Evolutionary conservation across 2,329 filamentous ascomycete species (phyloP).

Genomic region (Colletotrichum noveboracense): DNA sequence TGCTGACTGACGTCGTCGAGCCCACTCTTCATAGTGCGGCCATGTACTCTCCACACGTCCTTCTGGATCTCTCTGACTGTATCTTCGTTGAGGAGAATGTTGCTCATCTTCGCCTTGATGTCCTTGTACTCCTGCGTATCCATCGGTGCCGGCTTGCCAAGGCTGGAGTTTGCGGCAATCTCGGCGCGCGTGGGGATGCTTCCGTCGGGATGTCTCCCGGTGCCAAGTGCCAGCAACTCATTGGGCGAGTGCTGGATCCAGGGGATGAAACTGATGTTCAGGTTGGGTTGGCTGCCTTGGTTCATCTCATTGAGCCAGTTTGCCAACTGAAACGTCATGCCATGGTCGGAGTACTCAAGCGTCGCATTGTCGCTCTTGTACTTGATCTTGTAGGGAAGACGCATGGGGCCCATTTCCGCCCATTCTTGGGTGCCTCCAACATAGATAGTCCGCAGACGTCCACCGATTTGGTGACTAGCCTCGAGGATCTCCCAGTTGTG

Average conservation of each 20-base stretch:
- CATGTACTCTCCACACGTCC: slow-evolving; percentile 49
- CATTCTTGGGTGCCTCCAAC: slow-evolving; percentile 59
- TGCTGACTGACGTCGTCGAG: slow-evolving; percentile 62
- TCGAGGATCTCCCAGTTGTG: slow-evolving; percentile 64
- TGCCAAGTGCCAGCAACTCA: slow-evolving; percentile 52
- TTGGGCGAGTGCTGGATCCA: slow-evolving; percentile 63
- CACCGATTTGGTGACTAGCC: slow-evolving; percentile 60
- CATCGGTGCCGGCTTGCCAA: slow-evolving; percentile 33
- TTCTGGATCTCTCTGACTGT: slow-evolving; percentile 34
- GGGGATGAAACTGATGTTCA: slow-evolving; percentile 64
- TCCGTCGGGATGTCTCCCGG: slow-evolving; percentile 54
- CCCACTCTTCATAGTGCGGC: slow-evolving; percentile 46
- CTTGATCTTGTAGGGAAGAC: slow-evolving; percentile 38
- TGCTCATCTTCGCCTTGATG: slow-evolving; percentile 30
- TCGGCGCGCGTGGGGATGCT: slow-evolving; percentile 56
- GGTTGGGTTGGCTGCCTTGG: slow-evolving; percentile 44
- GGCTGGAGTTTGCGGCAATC: slow-evolving; percentile 47
- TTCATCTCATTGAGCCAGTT: slow-evolving; percentile 62
- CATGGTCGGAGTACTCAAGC: slow-evolving; percentile 61
- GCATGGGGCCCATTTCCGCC: slow-evolving; percentile 66
- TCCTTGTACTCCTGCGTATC: slow-evolving; percentile 30
- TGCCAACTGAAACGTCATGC: slow-evolving; percentile 65
- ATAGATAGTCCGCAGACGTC: slow-evolving; percentile 64
- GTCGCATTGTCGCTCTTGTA: slow-evolving; percentile 56
- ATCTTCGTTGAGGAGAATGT: not conserved